These are phyloP conservation scores for Botryosphaeria agaves DNA, from an alignment of 2,329 filamentous ascomycete genomes.

Conservation along the genomic window DNA sequence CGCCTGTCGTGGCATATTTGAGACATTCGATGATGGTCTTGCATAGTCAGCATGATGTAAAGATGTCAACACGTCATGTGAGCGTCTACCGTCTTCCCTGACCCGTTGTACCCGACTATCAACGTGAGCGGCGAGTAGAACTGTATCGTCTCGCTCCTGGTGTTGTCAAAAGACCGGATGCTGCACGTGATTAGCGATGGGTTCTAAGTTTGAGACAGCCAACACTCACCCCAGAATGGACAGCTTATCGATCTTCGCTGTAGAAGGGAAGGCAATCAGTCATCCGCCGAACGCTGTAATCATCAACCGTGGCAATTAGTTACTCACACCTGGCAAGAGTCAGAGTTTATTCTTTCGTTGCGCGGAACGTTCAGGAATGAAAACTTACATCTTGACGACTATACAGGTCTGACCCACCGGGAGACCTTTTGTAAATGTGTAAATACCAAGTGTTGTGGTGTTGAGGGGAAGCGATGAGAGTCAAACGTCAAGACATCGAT, in stretches of 20 bases:
- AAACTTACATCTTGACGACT: no score
- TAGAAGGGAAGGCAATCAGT: no score
- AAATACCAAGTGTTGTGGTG: no score
- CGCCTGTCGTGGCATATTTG: slow-evolving; percentile 92
- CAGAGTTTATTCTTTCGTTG: no score
- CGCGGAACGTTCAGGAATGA: no score
- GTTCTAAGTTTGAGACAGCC: not conserved
- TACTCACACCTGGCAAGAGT: no score
- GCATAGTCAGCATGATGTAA: slow-evolving; percentile 2
- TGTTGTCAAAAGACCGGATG: slow-evolving; percentile 72
- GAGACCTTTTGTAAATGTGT: no score
- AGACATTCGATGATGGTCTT: slow-evolving; percentile 93
- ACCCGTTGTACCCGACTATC: slow-evolving; percentile 95
- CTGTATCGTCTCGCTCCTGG: slow-evolving; percentile 57
- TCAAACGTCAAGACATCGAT: no score
- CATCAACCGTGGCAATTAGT: no score
- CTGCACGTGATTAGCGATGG: slow-evolving; percentile 17
- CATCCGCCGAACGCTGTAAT: no score
- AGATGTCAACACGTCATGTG: not conserved
- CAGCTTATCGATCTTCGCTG: slow-evolving; percentile 79
- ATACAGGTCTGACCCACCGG: no score
- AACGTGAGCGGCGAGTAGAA: slow-evolving; percentile 86
- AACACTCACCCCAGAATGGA: slow-evolving; percentile 55
- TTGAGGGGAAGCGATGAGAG: no score
- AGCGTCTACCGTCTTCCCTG: slow-evolving; percentile 59